phyloP scores from a whole-genome alignment of 1,139 yeast species.

The Kurtzmaniella natalensis region DNA sequence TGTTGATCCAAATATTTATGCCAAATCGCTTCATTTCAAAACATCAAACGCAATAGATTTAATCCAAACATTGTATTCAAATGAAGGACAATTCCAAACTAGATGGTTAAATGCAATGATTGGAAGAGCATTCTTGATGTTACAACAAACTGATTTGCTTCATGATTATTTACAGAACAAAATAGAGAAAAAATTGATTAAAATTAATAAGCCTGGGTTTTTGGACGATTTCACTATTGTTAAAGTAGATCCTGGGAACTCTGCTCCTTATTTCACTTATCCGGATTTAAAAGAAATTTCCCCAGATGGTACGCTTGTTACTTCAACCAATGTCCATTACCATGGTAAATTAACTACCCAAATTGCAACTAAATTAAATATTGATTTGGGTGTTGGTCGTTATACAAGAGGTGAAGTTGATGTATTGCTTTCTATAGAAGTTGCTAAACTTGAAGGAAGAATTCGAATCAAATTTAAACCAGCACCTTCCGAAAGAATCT shows the following conservation, averaged over 20 bases:
- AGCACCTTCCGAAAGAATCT: slow-evolving; percentile 83
- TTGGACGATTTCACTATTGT: slow-evolving; percentile 76
- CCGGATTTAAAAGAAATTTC: slow-evolving; percentile 67
- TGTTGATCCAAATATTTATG: slow-evolving; percentile 44
- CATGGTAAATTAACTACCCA: slow-evolving; percentile 71
- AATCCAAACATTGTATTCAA: slow-evolving; percentile 72
- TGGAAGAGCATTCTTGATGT: slow-evolving; percentile 74
- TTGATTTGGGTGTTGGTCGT: slow-evolving; percentile 62
- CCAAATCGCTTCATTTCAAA: slow-evolving; percentile 67
- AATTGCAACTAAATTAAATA: slow-evolving; percentile 71
- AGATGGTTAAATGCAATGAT: slow-evolving; percentile 87
- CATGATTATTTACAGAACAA: slow-evolving; percentile 53
- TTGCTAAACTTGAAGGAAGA: slow-evolving; percentile 71
- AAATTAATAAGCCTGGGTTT: slow-evolving; percentile 83
- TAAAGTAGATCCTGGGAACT: slow-evolving; percentile 67
- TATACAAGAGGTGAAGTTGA: slow-evolving; percentile 79
- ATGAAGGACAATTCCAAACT: slow-evolving; percentile 78
- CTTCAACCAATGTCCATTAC: slow-evolving; percentile 61
- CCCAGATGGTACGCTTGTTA: slow-evolving; percentile 75
- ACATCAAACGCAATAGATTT: slow-evolving; percentile 69
- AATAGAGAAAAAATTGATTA: slow-evolving; percentile 66
- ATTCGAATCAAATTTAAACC: slow-evolving; percentile 68
- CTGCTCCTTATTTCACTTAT: slow-evolving; percentile 76
- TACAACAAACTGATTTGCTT: slow-evolving; percentile 67
- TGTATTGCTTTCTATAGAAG: slow-evolving; percentile 64